Conservation (phyloP, 805 yeast genomes). For the Kodamaea nitidulidarum region DNA sequence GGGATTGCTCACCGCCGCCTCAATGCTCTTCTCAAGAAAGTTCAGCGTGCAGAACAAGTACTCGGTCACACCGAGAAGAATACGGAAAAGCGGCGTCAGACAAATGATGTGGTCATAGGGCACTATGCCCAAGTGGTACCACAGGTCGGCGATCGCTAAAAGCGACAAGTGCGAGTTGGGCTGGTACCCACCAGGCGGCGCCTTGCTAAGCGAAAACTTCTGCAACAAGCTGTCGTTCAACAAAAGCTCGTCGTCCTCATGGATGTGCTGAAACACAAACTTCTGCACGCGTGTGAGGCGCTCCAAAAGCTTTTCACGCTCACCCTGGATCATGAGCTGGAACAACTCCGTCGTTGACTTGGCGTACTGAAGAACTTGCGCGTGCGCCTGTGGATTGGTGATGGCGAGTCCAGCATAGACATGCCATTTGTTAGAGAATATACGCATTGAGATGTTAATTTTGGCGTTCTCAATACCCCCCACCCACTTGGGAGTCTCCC, state of each 20-base stretch:
- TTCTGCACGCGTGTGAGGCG: slow-evolving; percentile 66
- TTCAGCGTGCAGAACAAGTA: slow-evolving; percentile 83
- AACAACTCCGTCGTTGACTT: slow-evolving; percentile 78
- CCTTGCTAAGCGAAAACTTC: slow-evolving; percentile 70
- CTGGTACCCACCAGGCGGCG: slow-evolving; percentile 60
- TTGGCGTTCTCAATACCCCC: slow-evolving; percentile 97
- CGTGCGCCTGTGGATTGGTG: slow-evolving; percentile 91
- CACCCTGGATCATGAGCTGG: slow-evolving; percentile 74
- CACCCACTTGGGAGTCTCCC: slow-evolving; percentile 81
- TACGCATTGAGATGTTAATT: slow-evolving; percentile 85
- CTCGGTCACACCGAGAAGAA: slow-evolving; percentile 91
- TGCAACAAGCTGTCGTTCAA: slow-evolving; percentile 78
- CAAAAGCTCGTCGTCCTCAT: slow-evolving; percentile 46
- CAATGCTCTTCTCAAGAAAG: slow-evolving; percentile 73
- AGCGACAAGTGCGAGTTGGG: slow-evolving; percentile 90
- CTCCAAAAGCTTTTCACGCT: slow-evolving; percentile 50
- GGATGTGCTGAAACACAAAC: slow-evolving; percentile 69
- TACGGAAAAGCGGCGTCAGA: slow-evolving; percentile 87
- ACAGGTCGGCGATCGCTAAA: slow-evolving; percentile 88
- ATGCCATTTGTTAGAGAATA: slow-evolving; percentile 93
- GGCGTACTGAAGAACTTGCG: slow-evolving; percentile 86
- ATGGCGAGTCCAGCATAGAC: slow-evolving; percentile 97
- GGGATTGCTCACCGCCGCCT: slow-evolving; percentile 61
- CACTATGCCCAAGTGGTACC: slow-evolving; percentile 79
- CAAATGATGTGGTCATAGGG: slow-evolving; percentile 98